Evolutionary conservation across 2,329 filamentous ascomycete genomes (phyloP).

Genomic region (Botryosphaeria dothidea): DNA sequence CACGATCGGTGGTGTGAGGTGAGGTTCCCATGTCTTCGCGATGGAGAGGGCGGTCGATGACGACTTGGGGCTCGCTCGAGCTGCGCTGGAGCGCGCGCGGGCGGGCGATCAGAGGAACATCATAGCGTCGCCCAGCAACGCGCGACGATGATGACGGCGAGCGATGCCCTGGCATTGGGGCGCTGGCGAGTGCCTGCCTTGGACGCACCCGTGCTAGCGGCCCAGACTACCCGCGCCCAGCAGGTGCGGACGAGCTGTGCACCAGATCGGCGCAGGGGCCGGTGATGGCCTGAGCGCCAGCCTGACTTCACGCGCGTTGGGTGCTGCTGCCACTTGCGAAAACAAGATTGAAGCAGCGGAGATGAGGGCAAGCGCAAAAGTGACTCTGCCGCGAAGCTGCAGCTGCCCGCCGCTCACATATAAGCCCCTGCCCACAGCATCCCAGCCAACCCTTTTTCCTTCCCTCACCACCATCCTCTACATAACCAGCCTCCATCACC

Average conservation of each 20-base stretch:
- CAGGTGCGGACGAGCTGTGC: neutral
- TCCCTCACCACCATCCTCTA: slow-evolving; percentile 17
- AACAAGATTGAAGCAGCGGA: slow-evolving; percentile 16
- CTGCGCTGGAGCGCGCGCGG: neutral
- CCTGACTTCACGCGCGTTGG: slow-evolving; percentile 9
- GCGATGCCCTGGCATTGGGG: neutral
- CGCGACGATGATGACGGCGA: neutral
- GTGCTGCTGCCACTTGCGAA: slow-evolving; percentile 4
- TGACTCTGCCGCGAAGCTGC: slow-evolving; percentile 13
- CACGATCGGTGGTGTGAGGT: neutral
- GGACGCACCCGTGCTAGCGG: slow-evolving; percentile 14
- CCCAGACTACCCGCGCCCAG: neutral
- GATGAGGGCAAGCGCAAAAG: slow-evolving; percentile 22
- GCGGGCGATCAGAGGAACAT: neutral
- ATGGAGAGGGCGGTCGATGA: neutral
- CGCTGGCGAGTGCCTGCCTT: slow-evolving; percentile 7
- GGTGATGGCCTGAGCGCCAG: neutral
- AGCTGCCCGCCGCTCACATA: slow-evolving; percentile 19
- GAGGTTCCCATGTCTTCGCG: neutral
- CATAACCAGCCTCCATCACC: slow-evolving; percentile 16
- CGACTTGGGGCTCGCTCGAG: neutral
- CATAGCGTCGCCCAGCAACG: neutral
- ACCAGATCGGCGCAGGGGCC: slow-evolving; percentile 16
- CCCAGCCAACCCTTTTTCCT: slow-evolving; percentile 12
- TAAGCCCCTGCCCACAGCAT: slow-evolving; percentile 4